Base-by-base conservation (phyloP, 2,329 filamentous ascomycete species). In the Nemania serpens region DNA sequence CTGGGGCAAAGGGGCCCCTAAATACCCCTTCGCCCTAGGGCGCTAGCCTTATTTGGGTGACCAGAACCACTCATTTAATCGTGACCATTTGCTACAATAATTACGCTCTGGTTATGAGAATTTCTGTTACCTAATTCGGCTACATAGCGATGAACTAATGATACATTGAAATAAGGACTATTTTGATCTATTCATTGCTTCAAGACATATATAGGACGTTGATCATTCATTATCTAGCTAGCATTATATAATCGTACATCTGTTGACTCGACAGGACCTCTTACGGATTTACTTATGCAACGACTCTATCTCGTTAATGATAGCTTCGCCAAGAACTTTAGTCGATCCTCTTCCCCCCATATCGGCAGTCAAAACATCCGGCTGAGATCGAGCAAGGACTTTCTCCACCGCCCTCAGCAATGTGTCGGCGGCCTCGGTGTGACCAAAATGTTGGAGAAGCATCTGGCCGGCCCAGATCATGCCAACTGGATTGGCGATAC, bases 401-500 rank as follows among this genome's bases (percentile, higher is more conserved):
- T 59, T 65, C 61, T 73, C 71, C 20, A 74, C 68, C 1, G 72
- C 69, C 33, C 39, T 60, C 2, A 74, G 61, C 11, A 74, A 60
- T 45, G 76, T 74, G 58, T 83, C 80, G 0, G 86, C 84, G 0
- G 85, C 86, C 3, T 81, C 76, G 36, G 82, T 78, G 59, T 86
- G 76, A 0, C 86, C 86, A n/a, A 89, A 72, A 81, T 87, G 88
- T 42, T 81, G 75, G 12, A 89, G 78, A 84, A 91, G 86, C 77
- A 89, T 88, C 5, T 87, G 85, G 0, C 84, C 87, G 0, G 86
- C 88, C 88, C 88, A 90, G 71, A 89, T 88, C 6, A 86, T 87
- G 6, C 83, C 87, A 0, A 89, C 79, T 0, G 86, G 86, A 68
- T 88, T 88, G 1, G 85, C 84, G 29, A 86, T 77, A 0, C 85